These are phyloP conservation scores for Colletotrichum karsti DNA, from an alignment of 2,329 filamentous ascomycete species.

Conservation along the genomic window DNA sequence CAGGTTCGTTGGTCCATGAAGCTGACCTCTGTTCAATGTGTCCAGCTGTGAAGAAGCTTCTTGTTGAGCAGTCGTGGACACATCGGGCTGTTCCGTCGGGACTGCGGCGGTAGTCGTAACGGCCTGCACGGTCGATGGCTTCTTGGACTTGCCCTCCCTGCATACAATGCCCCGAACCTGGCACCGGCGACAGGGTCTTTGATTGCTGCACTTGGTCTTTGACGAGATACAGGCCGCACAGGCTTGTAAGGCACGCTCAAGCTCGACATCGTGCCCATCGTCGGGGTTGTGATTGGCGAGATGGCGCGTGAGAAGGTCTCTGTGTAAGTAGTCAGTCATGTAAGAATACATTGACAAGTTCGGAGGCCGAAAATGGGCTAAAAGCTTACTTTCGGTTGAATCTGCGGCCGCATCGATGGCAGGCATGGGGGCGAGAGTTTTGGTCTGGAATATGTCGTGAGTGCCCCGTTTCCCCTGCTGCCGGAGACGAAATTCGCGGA, in stretches of 20 bases:
- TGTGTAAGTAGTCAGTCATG: too few species aligned
- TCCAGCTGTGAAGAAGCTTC: neutral
- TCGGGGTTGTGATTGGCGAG: neutral
- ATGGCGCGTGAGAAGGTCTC: neutral
- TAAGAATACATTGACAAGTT: neutral
- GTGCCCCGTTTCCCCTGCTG: neutral
- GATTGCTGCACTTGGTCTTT: neutral
- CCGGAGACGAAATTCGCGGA: neutral
- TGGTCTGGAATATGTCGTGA: neutral
- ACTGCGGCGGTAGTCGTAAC: too few species aligned
- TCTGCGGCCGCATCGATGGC: neutral
- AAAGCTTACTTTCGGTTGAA: neutral
- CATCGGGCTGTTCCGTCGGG: neutral
- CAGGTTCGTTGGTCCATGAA: neutral
- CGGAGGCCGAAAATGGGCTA: neutral
- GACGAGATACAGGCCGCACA: neutral
- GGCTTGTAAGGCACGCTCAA: neutral
- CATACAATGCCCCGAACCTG: neutral
- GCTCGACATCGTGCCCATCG: neutral
- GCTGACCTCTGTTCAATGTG: neutral
- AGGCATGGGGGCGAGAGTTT: neutral
- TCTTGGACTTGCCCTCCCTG: neutral
- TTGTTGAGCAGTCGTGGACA: neutral
- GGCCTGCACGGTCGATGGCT: neutral
- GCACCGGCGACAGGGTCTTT: neutral